Evolutionary conservation across 441 rosid species (phyloP), one percentile per base, ranked within the genome.

Genomic region (Croton setiger): DNA sequence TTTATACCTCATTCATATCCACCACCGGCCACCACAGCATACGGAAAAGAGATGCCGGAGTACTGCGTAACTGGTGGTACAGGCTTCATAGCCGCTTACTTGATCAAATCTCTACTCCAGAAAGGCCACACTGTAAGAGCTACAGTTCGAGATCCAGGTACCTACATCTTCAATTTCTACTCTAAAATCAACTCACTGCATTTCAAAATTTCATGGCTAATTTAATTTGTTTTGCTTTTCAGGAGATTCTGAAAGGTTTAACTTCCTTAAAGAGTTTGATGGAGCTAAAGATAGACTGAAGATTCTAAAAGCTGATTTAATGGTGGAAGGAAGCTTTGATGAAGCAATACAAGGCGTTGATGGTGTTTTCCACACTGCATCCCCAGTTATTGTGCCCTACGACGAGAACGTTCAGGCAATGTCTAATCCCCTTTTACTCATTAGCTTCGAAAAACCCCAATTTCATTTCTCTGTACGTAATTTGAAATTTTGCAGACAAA

Each of bases 301-400:
- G 88, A 81, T 91, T 5, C 12, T 80, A 55, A 84, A 82, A 84
- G 97, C 96, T 23, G 96, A 93, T 79, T 73, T 93, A 79, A 11
- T 82, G 71, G 82, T 72, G 14, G 89, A 84, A 13, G 92, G 92
- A 66, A 86, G 96, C 85, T 91, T 93, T 58, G 90, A 91, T 33
- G 89, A 85, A 4, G 93, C 97, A 12, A 70, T 88, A 9, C 63
- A 76, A 18, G 94, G 96, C 7, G 93, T 83, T 27, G 86, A 85
- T 72, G 97, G 98, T 13, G 97, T 93, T 58, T 93, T 91, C 75
- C 97, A 89, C 77, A 78, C 91, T 1, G 97, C 98, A n/a, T 86
- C 97, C 2, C 92, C 94, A 0, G 91, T 92, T 63, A 73, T 86
- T 14, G 87, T 88, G 72, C 87, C 90, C 21, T 83, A 81, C 9